Conservation (phyloP, 1,284 basidiomycete genomes). For the Pyrrhoderma noxium region DNA sequence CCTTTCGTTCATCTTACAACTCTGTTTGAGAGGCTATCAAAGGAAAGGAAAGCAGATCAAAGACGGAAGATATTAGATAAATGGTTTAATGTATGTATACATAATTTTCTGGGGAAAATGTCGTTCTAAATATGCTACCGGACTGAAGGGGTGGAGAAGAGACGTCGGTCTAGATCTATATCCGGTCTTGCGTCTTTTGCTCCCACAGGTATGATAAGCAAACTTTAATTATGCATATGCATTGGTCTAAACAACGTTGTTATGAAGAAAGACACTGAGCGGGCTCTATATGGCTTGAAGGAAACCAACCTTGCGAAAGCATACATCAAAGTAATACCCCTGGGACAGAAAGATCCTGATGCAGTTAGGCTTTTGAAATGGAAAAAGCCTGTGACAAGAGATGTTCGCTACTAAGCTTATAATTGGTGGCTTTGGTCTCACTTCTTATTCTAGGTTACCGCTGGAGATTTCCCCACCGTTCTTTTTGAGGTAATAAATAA, state of each 20-base stretch:
- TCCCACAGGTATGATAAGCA: slow-evolving; percentile 56
- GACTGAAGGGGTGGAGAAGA: slow-evolving; percentile 63
- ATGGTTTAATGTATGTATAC: slow-evolving; percentile 66
- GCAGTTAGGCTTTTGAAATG: slow-evolving; percentile 78
- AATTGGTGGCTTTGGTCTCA: background rate
- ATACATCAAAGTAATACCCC: slow-evolving; percentile 82
- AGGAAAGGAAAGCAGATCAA: slow-evolving; percentile 62
- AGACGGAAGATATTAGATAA: slow-evolving; percentile 51
- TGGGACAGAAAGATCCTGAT: slow-evolving; percentile 71
- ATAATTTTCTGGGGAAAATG: background rate
- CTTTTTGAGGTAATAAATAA: slow-evolving; percentile 79
- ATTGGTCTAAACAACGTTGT: background rate
- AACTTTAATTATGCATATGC: background rate
- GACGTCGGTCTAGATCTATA: slow-evolving; percentile 69
- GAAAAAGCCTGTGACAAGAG: slow-evolving; percentile 75
- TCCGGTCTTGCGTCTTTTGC: slow-evolving; percentile 65
- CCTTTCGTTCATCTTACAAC: slow-evolving; percentile 59
- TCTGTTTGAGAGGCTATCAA: slow-evolving; percentile 63
- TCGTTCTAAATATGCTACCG: background rate
- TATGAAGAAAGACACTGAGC: slow-evolving; percentile 79
- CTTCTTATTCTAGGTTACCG: slow-evolving; percentile 40
- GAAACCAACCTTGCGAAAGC: slow-evolving; percentile 87
- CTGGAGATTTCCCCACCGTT: slow-evolving; percentile 83
- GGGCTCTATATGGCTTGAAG: slow-evolving; percentile 85
- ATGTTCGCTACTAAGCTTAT: slow-evolving; percentile 36